Evolutionary conservation across 1,284 basidiomycete species (phyloP).

Genomic region (Pterulicium gracile): DNA sequence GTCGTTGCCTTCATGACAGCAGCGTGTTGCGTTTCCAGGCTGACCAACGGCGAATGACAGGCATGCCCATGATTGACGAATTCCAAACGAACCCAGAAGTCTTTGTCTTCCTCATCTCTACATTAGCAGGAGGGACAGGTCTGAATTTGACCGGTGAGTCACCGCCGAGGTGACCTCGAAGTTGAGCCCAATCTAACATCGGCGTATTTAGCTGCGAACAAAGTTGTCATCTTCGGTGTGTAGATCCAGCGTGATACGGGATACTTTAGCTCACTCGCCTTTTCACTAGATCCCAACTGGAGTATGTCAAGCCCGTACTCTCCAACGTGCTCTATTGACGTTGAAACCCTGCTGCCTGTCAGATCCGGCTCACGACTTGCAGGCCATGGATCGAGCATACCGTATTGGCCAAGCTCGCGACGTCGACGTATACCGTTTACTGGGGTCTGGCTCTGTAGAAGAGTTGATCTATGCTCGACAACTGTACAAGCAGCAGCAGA

Average conservation of each 20-base stretch:
- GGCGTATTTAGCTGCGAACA: slow-evolving; percentile 59
- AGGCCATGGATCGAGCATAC: slow-evolving; percentile 85
- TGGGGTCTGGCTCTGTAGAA: slow-evolving; percentile 81
- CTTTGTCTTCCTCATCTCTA: slow-evolving; percentile 75
- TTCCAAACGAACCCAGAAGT: slow-evolving; percentile 69
- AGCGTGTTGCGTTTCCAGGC: slow-evolving; percentile 1
- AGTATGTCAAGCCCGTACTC: slow-evolving; percentile 47
- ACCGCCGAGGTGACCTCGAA: too few species aligned
- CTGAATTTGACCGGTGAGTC: slow-evolving; percentile 49
- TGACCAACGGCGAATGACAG: slow-evolving; percentile 24
- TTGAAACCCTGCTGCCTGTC: not conserved
- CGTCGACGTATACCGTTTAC: slow-evolving; percentile 75
- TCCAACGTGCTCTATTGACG: not conserved
- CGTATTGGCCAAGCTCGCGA: slow-evolving; percentile 83
- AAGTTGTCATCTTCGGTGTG: slow-evolving; percentile 78
- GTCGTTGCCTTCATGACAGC: slow-evolving; percentile 14
- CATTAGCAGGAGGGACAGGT: slow-evolving; percentile 67
- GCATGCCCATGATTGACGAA: slow-evolving; percentile 72
- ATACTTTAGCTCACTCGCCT: slow-evolving; percentile 5
- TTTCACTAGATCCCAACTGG: slow-evolving; percentile 73
- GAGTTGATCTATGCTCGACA: slow-evolving; percentile 80
- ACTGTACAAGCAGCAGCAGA: slow-evolving; percentile 84
- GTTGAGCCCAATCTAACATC: too few species aligned
- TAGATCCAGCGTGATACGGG: slow-evolving; percentile 4
- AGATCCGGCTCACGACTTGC: slow-evolving; percentile 82